Evolutionary conservation across 192 early-diverging fungal genomes (phyloP), one percentile per base, ranked within the genome.

Genomic region (Thoreauomyces humboldtii): DNA sequence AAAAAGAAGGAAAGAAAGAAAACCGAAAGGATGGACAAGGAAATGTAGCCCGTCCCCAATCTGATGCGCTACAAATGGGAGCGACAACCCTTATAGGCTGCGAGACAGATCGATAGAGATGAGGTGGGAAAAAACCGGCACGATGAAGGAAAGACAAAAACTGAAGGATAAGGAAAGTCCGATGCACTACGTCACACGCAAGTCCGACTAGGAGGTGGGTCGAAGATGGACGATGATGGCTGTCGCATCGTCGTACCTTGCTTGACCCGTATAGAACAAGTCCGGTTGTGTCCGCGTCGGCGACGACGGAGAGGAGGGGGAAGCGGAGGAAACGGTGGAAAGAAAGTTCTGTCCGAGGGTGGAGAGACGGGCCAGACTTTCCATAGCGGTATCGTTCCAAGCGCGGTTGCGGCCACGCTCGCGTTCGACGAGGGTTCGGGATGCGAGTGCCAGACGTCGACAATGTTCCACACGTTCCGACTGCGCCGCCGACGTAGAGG

Each of bases 211-310:
- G n/a, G n/a, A 41, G 38, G 9, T 41, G 38, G 9, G 31, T 57
- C 31, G 50, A 32, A 80, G 62, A 42, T 75, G 63, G 9, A 70
- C 56, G 25, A 81, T 63, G 36, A 75, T 61, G 0, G 76, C 79
- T 1, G 79, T 81, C 0, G 73, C 71, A 59, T 81, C 79, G 55
- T 81, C 79, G 55, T 81, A 81, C 22, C 79, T 46, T 31, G 55
- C 41, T 41, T 69, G 67, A 19, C 66, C 53, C 31, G 63, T 59
- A 43, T 53, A 65, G 42, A 70, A 81, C 58, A 81, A 46, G 14
- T 60, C 50, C 29, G 54, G 32, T 47, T 57, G 55, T 6, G 42
- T 43, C 33, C 24, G 24, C 50, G 42, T 34, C 22, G 29, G 4
- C 34, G 9, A 28, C n/a, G 38, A 41, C 38, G 38, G 38, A 19